Evolutionary conservation across 495 filamentous ascomycete genomes (phyloP).

Genomic region (Neurospora africana): DNA sequence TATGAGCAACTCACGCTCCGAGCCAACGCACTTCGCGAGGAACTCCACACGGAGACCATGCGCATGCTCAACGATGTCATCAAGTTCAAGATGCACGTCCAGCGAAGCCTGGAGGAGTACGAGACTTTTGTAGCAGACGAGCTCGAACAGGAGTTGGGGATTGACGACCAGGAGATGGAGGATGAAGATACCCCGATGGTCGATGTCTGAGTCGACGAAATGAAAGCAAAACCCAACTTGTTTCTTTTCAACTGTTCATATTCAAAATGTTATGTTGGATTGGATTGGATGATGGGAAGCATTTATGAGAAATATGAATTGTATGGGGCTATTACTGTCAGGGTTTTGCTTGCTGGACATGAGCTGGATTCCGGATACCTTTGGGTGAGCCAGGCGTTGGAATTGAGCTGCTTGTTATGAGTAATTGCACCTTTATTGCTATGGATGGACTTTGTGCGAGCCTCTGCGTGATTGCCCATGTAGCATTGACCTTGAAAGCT

Average conservation of each 20-base stretch:
- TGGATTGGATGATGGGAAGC: not conserved
- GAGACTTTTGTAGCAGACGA: conserved; percentile 87
- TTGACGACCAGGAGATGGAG: conserved; percentile 29
- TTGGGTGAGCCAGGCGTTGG: not conserved
- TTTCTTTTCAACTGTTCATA: not conserved
- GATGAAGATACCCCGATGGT: conserved; percentile 27
- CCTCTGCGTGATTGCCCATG: not conserved
- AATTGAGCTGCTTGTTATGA: not conserved
- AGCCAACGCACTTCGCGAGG: conserved; percentile 77
- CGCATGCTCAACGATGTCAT: conserved; percentile 94
- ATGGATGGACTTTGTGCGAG: not conserved
- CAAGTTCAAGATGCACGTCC: conserved; percentile 95
- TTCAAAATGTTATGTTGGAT: not conserved
- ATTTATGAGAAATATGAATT: not conserved
- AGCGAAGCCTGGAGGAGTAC: conserved; percentile 83
- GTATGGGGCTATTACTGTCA: not conserved
- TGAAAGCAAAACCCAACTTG: conserved; percentile 18
- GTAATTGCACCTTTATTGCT: not conserved
- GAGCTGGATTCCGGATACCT: not conserved
- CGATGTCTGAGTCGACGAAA: conserved; percentile 5
- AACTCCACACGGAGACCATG: conserved; percentile 91
- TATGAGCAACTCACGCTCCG: conserved; percentile 83
- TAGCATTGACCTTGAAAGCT: not conserved
- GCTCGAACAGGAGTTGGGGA: conserved; percentile 67
- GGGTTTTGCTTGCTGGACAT: conserved; percentile 1